Evolutionary conservation across 2,329 filamentous ascomycete species (phyloP).

Genomic region (Fusarium piperis): DNA sequence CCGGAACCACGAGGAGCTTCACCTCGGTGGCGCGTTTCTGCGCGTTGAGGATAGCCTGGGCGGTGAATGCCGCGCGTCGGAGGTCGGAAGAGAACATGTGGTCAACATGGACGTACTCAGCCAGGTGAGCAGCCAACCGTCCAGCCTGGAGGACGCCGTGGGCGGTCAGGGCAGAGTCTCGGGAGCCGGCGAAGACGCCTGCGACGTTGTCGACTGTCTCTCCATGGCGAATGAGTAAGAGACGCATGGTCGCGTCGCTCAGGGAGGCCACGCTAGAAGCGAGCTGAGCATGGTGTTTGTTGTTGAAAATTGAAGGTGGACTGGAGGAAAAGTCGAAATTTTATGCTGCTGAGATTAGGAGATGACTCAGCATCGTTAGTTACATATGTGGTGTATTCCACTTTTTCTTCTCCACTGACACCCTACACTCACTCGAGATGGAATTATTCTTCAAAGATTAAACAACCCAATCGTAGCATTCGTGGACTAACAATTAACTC

Average conservation of each 20-base stretch:
- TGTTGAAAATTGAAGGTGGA: background rate
- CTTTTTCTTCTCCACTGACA: background rate
- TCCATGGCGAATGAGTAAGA: slow-evolving; percentile 86
- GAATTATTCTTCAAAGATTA: background rate
- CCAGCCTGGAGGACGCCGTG: slow-evolving; percentile 85
- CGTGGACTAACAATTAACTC: slow-evolving; percentile 11
- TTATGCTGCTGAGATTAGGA: slow-evolving; percentile 17
- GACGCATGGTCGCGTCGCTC: slow-evolving; percentile 46
- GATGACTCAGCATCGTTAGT: slow-evolving; percentile 19
- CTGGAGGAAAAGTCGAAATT: slow-evolving; percentile 30
- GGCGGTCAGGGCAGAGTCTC: slow-evolving; percentile 82
- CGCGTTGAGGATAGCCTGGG: slow-evolving; percentile 69
- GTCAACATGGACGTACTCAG: slow-evolving; percentile 53
- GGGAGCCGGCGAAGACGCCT: slow-evolving; percentile 79
- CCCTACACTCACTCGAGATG: background rate
- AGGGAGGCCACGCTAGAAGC: slow-evolving; percentile 27
- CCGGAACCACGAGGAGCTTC: slow-evolving; percentile 40
- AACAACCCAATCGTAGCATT: slow-evolving; percentile 15
- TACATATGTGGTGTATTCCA: slow-evolving; percentile 7
- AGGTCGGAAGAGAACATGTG: slow-evolving; percentile 83
- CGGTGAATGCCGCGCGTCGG: slow-evolving; percentile 77
- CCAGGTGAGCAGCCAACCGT: slow-evolving; percentile 73
- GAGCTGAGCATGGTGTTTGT: slow-evolving; percentile 35
- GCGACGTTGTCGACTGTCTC: slow-evolving; percentile 92
- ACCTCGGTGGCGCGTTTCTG: slow-evolving; percentile 50